Evolutionary conservation across 495 filamentous ascomycete genomes (phyloP), one percentile per base, ranked within the genome.

Genomic region (Lepraria neglecta): DNA sequence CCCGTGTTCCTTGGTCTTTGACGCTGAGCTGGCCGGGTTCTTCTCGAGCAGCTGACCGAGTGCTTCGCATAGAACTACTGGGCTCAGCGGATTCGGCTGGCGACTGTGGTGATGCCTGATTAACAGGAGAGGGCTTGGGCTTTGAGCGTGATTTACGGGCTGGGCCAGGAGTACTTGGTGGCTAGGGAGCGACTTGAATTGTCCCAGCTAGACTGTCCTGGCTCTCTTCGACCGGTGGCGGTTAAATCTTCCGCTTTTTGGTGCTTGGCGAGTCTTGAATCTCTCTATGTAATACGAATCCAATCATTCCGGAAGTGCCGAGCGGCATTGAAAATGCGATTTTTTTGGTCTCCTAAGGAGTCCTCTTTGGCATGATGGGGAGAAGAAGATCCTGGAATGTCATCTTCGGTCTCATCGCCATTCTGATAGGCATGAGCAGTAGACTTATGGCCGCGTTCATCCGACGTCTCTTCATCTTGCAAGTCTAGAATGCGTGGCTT

Each of bases 41-140:
- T 14, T 61, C 58, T 42, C 54, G 52, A 6, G 27, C 15, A 31
- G 17, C 45, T 3, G 60, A 66, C 9, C 65, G 48, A 17, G 31
- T 62, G 47, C 62, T 67, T 35, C 42, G 64, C 31, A 50, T 62
- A 27, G 62, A 62, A 21, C 46, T 54, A 11, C 10, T 42, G 11
- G 38, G 35, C 12, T 45, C 45, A 4, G 38, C 21, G 27, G 12
- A 58, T 1, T 31, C 14, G 3, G 35, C 15, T n/a, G 55, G 17
- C 10, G 55, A 33, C 3, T 43, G 15, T 30, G 56, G 47, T 9
- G 27, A 33, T 28, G n/a, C 38, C 11, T 5, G 28, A 6, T 2
- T 10, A 33, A 33, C 7, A 7, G 42, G 45, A 48, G 56, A 24
- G 38, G 62, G 38, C 28, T 30, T 35, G 40, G 12, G 0, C 24